Evolutionary conservation across 345 rosid genomes (phyloP), one percentile per base, ranked within the genome.

Genomic region (Raphanus raphanistrum): DNA sequence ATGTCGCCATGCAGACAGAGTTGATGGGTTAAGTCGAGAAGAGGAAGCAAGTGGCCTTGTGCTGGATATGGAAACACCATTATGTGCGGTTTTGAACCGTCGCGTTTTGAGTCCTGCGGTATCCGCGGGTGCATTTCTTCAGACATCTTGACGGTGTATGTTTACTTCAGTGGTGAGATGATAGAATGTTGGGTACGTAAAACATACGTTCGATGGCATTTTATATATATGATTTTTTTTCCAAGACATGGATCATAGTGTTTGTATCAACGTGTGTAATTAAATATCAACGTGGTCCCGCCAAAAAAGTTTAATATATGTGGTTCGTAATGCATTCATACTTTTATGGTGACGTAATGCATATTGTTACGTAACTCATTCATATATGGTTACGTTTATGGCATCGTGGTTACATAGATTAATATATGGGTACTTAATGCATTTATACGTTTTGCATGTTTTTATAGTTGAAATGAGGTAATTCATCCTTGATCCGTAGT

Each of bases 11-110:
- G 80, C 66, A 80, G 85, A 12, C 65, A 45, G 26, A 90, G 86
- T 13, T 85, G 89, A 86, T 85, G 88, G 71, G 84, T 82, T 7
- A 74, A 64, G 63, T 73, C 70, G 1, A 73, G 70, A 1, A 73
- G 63, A 2, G 77, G 77, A 63, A 73, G 87, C 45, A 65, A 55
- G 82, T 90, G 95, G 72, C 97, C 97, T 76, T 86, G 90, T 1
- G 94, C 94, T 43, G 97, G 90, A 77, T 76, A 85, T 0, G 93
- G 92, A 66, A 90, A 90, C 62, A 90, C 77, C 10, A 87, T 73
- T 9, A 92, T 27, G 76, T 90, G 93, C 4, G 79, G 82, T 13
- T 57, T 61, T 0, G 6, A 11, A 54, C 2, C 31, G 38, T 9
- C 4, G 13, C 10, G 15, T 32, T n/a, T 54, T 2, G 60, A 10